Evolutionary conservation across 2,329 filamentous ascomycete genomes (phyloP).

Genomic region (Didymella segeticola): DNA sequence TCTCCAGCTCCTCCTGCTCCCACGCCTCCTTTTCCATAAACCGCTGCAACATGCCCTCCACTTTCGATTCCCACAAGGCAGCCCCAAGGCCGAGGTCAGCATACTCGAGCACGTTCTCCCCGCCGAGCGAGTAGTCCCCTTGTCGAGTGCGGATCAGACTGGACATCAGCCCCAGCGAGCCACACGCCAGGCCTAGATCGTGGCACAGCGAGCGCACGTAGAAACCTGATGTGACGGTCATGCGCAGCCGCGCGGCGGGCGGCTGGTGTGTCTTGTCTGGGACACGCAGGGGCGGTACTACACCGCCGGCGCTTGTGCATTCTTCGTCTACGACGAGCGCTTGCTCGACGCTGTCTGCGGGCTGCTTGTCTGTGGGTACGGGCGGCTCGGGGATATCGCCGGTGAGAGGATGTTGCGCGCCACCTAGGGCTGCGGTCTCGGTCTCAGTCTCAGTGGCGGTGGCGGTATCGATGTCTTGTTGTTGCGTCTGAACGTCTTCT

Average conservation of each 20-base stretch:
- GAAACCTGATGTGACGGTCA: constrained; percentile 95
- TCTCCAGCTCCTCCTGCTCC: constrained; percentile 36
- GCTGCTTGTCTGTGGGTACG: constrained; percentile 14
- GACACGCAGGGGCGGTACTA: neutral
- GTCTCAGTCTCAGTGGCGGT: neutral
- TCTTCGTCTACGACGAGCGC: neutral
- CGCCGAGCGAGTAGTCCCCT: constrained; percentile 75
- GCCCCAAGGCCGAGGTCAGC: constrained; percentile 78
- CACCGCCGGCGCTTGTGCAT: neutral
- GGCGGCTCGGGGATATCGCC: constrained; percentile 11
- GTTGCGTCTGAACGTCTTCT: neutral
- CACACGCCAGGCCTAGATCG: constrained; percentile 83
- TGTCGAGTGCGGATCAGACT: constrained; percentile 82
- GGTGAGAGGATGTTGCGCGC: neutral
- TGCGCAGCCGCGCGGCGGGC: constrained; percentile 81
- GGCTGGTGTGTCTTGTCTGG: constrained; percentile 28
- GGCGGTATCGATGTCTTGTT: neutral
- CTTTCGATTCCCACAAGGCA: constrained; percentile 79
- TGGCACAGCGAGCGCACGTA: constrained; percentile 95
- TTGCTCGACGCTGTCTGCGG: constrained; percentile 7
- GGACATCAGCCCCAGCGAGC: constrained; percentile 85
- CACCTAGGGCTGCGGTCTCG: neutral
- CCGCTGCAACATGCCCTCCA: constrained; percentile 64
- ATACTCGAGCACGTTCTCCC: constrained; percentile 77
- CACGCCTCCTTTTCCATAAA: constrained; percentile 56